A percentile compares a stretch with the other conserved stretches of the same genome.
Conservation (phyloP, 805 yeast species). For the Kregervanrija fluxuum region DNA sequence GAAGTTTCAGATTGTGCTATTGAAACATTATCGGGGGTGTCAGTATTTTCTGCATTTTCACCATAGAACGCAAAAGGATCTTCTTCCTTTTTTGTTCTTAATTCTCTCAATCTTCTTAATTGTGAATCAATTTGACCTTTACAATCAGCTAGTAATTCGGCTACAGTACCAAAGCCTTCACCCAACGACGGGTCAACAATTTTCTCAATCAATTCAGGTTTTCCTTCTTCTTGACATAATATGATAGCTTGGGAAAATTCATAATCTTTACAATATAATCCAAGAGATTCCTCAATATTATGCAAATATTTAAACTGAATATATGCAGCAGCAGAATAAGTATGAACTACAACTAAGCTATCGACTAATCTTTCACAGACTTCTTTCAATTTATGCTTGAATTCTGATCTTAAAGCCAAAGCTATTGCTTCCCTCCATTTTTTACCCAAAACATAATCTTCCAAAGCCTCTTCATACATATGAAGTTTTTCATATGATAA, state of each 20-base stretch:
- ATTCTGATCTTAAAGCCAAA: slow-evolving; percentile 38
- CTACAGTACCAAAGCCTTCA: slow-evolving; percentile 82
- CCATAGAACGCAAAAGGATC: slow-evolving; percentile 88
- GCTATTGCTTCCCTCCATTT: slow-evolving; percentile 83
- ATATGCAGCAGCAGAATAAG: slow-evolving; percentile 73
- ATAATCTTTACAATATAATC: slow-evolving; percentile 66
- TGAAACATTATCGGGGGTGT: slow-evolving; percentile 88
- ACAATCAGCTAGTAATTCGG: slow-evolving; percentile 92
- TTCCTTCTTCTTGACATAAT: slow-evolving; percentile 41
- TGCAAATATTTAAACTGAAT: slow-evolving; percentile 58
- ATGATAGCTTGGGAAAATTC: slow-evolving; percentile 71
- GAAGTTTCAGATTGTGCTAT: slow-evolving; percentile 93
- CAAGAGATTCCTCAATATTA: slow-evolving; percentile 56
- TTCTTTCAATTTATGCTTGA: slow-evolving; percentile 30
- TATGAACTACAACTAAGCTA: slow-evolving; percentile 58
- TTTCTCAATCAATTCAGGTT: slow-evolving; percentile 41
- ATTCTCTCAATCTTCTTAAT: slow-evolving; percentile 71
- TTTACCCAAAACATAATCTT: slow-evolving; percentile 59
- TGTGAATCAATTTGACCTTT: slow-evolving; percentile 80
- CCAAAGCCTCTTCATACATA: slow-evolving; percentile 52
- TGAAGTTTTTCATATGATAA: slow-evolving; percentile 65
- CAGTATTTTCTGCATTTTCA: slow-evolving; percentile 48
- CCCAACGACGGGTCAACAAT: slow-evolving; percentile 68
- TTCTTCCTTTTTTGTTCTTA: slow-evolving; percentile 72
- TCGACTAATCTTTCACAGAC: slow-evolving; percentile 56